Percentiles rank a stretch among this genome's conserved stretches.
These are phyloP conservation scores for Rhinocladiella mackenziei DNA, from an alignment of 2,329 filamentous ascomycete species.

Conservation along the genomic window DNA sequence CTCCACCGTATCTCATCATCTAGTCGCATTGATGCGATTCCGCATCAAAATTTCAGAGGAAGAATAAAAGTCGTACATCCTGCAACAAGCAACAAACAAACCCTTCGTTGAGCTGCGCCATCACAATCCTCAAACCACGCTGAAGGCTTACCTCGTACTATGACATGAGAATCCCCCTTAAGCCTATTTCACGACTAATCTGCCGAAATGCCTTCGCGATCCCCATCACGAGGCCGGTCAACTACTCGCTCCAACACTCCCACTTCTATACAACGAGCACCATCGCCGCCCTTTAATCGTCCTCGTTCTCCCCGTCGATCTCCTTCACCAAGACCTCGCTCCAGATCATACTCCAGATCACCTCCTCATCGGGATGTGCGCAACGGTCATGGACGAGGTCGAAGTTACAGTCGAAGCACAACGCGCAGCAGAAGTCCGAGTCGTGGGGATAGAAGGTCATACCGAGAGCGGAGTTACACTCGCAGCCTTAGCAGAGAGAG, in stretches of 20 bases:
- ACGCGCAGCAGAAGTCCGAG: slow-evolving; percentile 39
- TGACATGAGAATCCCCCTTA: background rate
- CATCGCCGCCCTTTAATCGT: slow-evolving; percentile 22
- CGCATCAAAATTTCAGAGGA: too few species aligned
- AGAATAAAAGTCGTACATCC: too few species aligned
- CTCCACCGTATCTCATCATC: too few species aligned
- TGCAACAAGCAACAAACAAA: too few species aligned
- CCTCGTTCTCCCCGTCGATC: slow-evolving; percentile 35
- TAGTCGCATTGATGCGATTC: too few species aligned
- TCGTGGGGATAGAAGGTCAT: slow-evolving; percentile 37
- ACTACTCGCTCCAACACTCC: slow-evolving; percentile 27
- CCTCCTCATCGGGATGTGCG: slow-evolving; percentile 25
- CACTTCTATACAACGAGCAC: slow-evolving; percentile 19
- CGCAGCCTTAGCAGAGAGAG: slow-evolving; percentile 34
- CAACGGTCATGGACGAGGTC: slow-evolving; percentile 29
- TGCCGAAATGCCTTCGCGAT: slow-evolving; percentile 24
- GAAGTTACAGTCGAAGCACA: slow-evolving; percentile 29
- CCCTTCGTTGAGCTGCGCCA: too few species aligned
- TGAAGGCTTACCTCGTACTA: too few species aligned
- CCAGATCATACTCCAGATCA: slow-evolving; percentile 32
- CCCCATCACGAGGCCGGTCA: slow-evolving; percentile 28
- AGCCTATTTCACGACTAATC: background rate
- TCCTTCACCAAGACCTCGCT: slow-evolving; percentile 34
- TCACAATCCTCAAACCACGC: too few species aligned
- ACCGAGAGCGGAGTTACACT: slow-evolving; percentile 39